Percentiles rank a stretch among this genome's conserved stretches.
These are phyloP conservation scores for Solanum chiquidenum DNA, from an alignment of 257 asterid species.

Conservation along the genomic window DNA sequence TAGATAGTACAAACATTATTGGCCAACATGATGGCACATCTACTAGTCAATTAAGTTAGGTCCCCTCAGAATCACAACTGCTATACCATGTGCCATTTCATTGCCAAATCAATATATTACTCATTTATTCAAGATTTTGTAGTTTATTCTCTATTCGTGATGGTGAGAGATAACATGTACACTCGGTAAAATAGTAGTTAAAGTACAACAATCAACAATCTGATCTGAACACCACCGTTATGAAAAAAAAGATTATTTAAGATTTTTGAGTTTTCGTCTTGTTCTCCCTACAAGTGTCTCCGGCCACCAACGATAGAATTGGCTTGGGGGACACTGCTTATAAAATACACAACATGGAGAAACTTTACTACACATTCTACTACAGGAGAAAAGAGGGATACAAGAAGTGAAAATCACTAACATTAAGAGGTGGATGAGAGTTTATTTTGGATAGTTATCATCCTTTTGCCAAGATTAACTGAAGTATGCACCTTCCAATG, in stretches of 20 bases:
- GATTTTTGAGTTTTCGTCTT: background rate
- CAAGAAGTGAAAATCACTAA: background rate
- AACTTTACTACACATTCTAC: background rate
- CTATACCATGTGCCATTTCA: background rate
- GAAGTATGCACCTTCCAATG: constrained; percentile 53
- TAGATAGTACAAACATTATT: background rate
- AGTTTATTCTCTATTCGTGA: background rate
- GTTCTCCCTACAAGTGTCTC: background rate
- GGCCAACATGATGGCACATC: background rate
- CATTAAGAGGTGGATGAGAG: background rate
- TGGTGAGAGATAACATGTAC: background rate
- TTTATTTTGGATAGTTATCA: background rate
- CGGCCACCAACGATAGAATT: background rate
- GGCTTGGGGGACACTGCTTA: background rate
- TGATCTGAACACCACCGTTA: background rate
- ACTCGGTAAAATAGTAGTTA: background rate
- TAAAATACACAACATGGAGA: background rate
- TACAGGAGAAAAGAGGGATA: background rate
- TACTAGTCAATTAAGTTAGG: background rate
- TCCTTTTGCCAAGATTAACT: constrained; percentile 4
- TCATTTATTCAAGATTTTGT: background rate
- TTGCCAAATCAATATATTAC: background rate
- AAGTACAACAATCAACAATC: background rate
- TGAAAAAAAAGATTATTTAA: background rate
- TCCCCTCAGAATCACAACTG: background rate